Evolutionary conservation across 2,329 filamentous ascomycete genomes (phyloP).

Genomic region (Phialemonium atrogriseum): DNA sequence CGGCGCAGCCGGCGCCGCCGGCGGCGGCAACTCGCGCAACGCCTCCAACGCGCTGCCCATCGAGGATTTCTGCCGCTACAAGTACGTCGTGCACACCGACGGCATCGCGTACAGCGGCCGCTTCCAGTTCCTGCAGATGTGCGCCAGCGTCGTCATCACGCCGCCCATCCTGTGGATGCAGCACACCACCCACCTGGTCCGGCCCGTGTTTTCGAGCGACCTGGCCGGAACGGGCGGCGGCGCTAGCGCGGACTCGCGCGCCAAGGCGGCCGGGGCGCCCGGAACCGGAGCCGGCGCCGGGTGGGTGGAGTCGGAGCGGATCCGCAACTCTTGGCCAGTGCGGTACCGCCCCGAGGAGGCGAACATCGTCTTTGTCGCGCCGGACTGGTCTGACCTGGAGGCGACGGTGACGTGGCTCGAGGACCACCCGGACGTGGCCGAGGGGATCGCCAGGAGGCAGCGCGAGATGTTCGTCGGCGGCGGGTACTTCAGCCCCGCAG

Average conservation of each 20-base stretch:
- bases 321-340: conserved; percentile 24
- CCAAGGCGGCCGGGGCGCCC: no score
- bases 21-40: neutral
- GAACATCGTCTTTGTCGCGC: conserved; percentile 34
- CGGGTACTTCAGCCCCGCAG: conserved; percentile 33
- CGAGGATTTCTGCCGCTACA: conserved; percentile 37
- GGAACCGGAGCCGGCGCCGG: no score
- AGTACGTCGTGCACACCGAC: conserved; percentile 39
- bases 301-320: neutral
- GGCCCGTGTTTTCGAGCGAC: conserved; percentile 28
- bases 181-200: conserved; percentile 34
- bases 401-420: conserved; percentile 32
- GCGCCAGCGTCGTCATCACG: conserved; percentile 32
- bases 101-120: conserved; percentile 39
- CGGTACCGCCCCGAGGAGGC: conserved; percentile 21
- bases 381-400: conserved; percentile 38
- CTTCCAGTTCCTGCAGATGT: conserved; percentile 37
- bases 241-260: no score
- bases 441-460: conserved; percentile 33
- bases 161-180: conserved; percentile 36
- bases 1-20: neutral
- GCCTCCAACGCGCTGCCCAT: conserved; percentile 35
- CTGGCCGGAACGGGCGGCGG: conserved; percentile 4
- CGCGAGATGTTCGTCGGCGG: conserved; percentile 26
- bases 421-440: conserved; percentile 25